Conservation (phyloP, 78 protist species). For the Creolimax fragrantissima region DNA sequence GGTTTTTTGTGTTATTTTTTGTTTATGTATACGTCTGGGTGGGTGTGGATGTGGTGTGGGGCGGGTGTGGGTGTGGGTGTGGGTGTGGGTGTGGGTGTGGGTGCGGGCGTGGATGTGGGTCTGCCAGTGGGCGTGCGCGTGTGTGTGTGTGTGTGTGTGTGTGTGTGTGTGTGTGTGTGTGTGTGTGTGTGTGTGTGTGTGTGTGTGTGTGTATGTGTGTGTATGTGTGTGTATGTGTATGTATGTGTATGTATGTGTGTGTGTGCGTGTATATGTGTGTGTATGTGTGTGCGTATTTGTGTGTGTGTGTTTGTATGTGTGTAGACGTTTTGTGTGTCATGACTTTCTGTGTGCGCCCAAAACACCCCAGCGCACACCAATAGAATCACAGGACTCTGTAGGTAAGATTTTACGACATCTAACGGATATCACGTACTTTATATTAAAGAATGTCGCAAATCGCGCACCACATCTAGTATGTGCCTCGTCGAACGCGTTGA, state of each 20-base stretch:
- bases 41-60: too few species aligned
- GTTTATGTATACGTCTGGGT: too few species aligned
- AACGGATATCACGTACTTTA: too few species aligned
- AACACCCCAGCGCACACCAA: too few species aligned
- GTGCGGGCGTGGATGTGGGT: not conserved
- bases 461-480: too few species aligned
- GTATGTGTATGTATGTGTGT: not conserved
- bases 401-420: too few species aligned
- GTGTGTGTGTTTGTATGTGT: not conserved
- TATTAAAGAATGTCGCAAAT: too few species aligned
- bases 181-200: not conserved
- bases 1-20: too few species aligned
- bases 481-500: too few species aligned
- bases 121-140: not conserved
- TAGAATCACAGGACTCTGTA: too few species aligned
- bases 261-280: not conserved
- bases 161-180: not conserved
- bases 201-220: not conserved
- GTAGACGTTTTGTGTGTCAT: too few species aligned
- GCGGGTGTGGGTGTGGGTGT: not conserved
- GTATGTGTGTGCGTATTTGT: not conserved
- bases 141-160: not conserved
- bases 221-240: not conserved
- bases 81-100: not conserved
- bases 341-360: too few species aligned